Base-by-base conservation (phyloP, 73 alveolate genomes). In the Tetrahymena thermophila region DNA sequence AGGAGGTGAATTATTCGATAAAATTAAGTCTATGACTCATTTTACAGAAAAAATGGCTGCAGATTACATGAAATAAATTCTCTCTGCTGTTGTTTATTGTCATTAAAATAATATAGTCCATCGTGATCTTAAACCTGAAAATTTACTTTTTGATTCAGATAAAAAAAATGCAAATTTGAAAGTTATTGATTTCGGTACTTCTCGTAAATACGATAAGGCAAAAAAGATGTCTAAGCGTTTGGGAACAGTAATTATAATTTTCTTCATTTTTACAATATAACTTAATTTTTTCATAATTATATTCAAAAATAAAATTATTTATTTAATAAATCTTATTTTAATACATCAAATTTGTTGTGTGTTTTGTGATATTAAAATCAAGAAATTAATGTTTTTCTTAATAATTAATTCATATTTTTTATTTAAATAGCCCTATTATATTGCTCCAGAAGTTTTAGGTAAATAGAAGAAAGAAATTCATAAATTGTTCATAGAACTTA, bases 81-180 rank as follows among this genome's bases (percentile, higher is more conserved):
- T 98, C 10, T 85, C 98, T 23, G 99, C 99, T 17, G 97, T 98
- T 42, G 95, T 96, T 93, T 98, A 98, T 94, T 98, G 99, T 84
- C 99, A 98, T 94, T 94, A 96, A 84, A 96, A 96, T 96, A 96
- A 97, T 85, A 98, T 98, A 23, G 98, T 99, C 19, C 99, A 99
- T 96, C 83, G 99, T 94, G 99, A 99, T 94, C 83, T 99, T 25
- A 99, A 99, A 58, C 99, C 99, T 19, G 99, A 98, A 44, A 99
- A 99, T 96, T 84, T 98, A 56, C 97, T 98, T 56, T 98, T 98
- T 89, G 98, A 94, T 43, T 96, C 96, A 84, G 97, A 95, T 56
- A 94, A 97, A 34, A 94, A 94, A 35, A 96, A 96, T 43, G 97
- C 97, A 7, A 95, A 93, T 43, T 85, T 98, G 19, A 99, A 99